phyloP scores from a whole-genome alignment of 441 rosid species.

The Corymbia citriodora region DNA sequence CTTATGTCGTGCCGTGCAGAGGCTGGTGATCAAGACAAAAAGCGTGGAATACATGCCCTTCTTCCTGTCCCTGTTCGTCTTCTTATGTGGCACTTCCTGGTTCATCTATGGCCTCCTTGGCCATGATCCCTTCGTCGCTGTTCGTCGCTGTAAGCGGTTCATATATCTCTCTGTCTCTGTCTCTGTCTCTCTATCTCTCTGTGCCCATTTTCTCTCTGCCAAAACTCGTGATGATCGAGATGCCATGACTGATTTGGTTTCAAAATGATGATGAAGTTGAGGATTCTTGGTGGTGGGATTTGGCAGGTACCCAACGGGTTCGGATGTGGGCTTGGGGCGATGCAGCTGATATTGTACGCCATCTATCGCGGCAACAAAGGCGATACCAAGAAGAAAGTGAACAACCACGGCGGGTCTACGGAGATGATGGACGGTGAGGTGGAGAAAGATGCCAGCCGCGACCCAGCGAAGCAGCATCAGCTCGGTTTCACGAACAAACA shows the following conservation, averaged over 20 bases:
- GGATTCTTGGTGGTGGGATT: neutral
- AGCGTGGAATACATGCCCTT: constrained; percentile 98
- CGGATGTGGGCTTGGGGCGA: constrained; percentile 62
- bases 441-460: neutral
- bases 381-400: constrained; percentile 7
- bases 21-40: constrained; percentile 78
- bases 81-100: constrained; percentile 94
- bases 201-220: neutral
- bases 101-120: constrained; percentile 85
- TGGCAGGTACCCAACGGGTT: constrained; percentile 80
- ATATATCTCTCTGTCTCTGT: no score
- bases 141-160: constrained; percentile 62
- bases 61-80: constrained; percentile 80
- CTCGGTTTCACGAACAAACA: neutral
- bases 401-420: constrained; percentile 1
- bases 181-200: no score
- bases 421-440: constrained; percentile 16
- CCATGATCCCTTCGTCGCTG: constrained; percentile 69
- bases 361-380: constrained; percentile 57
- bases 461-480: neutral
- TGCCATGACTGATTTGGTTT: neutral
- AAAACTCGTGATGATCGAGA: neutral
- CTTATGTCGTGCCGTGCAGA: constrained; percentile 28
- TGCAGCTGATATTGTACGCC: constrained; percentile 66
- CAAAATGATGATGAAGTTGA: neutral